phyloP scores from a whole-genome alignment of 108 stramenopile genomes.

The Craspedostauros australis region DNA sequence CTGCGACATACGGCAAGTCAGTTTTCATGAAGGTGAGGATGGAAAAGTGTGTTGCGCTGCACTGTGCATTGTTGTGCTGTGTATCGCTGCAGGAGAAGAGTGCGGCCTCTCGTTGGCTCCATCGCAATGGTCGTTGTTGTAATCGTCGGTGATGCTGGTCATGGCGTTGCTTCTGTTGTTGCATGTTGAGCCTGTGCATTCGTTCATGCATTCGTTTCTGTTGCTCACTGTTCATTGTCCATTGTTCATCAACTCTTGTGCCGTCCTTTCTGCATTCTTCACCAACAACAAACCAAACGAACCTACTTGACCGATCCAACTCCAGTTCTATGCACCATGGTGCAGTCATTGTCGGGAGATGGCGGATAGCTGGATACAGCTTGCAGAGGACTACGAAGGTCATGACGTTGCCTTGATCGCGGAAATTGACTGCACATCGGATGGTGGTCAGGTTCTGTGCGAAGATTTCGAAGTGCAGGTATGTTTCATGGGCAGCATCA shows the following conservation, averaged over 20 bases:
- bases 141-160: background rate
- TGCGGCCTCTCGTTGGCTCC: too few relatives aligned
- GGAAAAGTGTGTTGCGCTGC: background rate
- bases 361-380: slow-evolving; percentile 68
- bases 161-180: background rate
- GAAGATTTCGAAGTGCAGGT: slow-evolving; percentile 68
- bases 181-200: background rate
- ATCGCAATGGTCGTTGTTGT: background rate
- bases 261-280: slow-evolving; percentile 1
- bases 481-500: slow-evolving; percentile 1
- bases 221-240: background rate
- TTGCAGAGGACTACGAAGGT: slow-evolving; percentile 47
- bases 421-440: slow-evolving; percentile 70
- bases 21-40: slow-evolving; percentile 66
- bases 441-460: slow-evolving; percentile 66
- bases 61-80: too few relatives aligned
- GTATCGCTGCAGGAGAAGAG: too few relatives aligned
- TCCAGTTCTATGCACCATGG: slow-evolving; percentile 18
- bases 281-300: background rate
- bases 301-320: background rate
- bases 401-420: slow-evolving; percentile 44
- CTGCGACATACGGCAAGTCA: slow-evolving; percentile 54
- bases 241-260: background rate
- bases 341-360: slow-evolving; percentile 76
- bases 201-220: background rate